Conservation (phyloP, 1,284 basidiomycete genomes). For the Trichosporon sp. region DNA sequence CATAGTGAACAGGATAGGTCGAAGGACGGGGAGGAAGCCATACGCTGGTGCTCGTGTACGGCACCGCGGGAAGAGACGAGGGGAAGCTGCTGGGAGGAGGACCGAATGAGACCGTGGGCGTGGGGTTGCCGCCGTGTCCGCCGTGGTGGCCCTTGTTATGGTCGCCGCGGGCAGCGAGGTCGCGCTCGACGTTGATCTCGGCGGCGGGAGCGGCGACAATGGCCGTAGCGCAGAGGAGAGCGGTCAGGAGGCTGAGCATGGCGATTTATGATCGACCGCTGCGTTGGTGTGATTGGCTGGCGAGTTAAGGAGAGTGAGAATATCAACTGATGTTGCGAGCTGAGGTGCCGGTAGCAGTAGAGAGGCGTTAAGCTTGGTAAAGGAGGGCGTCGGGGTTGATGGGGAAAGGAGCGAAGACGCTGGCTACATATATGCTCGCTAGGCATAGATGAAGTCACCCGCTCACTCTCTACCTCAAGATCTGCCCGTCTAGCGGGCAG, state of each 20-base stretch:
- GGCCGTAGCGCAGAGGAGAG: neutral
- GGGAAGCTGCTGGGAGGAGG: neutral
- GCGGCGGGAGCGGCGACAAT: neutral
- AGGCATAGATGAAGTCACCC: too few relatives aligned
- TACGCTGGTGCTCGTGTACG: neutral
- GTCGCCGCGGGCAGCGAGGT: too few relatives aligned
- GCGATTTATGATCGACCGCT: neutral
- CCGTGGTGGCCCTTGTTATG: too few relatives aligned
- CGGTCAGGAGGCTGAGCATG: neutral
- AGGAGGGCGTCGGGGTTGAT: too few relatives aligned
- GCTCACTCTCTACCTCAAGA: too few relatives aligned
- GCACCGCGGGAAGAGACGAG: neutral
- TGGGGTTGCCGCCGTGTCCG: neutral
- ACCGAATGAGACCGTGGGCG: neutral
- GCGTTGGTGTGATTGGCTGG: neutral
- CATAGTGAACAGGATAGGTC: neutral
- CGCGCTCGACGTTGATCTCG: neutral
- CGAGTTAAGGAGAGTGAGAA: too few relatives aligned
- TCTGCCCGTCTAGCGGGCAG: too few relatives aligned
- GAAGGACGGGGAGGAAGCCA: neutral
- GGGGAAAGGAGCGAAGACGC: too few relatives aligned
- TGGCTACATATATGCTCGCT: too few relatives aligned
- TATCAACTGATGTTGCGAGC: too few relatives aligned
- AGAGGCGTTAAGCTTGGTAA: too few relatives aligned
- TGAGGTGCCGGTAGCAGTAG: too few relatives aligned